Conservation (phyloP, 1,284 basidiomycete species). For the Ceratobasidium sp. region DNA sequence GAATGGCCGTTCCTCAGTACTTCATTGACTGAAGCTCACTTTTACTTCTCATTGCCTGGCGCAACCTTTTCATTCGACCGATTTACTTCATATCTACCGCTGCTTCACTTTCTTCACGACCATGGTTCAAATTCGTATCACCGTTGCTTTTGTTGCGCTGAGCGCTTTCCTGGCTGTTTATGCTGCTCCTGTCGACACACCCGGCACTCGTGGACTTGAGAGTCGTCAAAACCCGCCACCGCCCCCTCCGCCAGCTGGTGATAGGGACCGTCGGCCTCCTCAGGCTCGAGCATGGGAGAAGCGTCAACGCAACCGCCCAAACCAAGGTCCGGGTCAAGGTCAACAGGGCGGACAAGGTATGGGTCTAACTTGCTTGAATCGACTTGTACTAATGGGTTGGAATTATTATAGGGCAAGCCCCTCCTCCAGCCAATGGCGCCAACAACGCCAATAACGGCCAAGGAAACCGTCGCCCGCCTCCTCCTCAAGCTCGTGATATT, state of each 20-base stretch:
- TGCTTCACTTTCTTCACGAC: neutral
- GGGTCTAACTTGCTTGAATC: no score
- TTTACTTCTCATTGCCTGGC: neutral
- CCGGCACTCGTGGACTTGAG: neutral
- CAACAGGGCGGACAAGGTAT: no score
- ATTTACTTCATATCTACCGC: neutral
- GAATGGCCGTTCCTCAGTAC: neutral
- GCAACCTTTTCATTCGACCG: neutral
- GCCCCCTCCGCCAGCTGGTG: neutral
- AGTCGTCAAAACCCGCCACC: neutral
- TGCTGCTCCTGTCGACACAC: neutral
- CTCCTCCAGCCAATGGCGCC: no score
- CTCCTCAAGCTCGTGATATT: neutral
- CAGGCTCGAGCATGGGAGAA: no score
- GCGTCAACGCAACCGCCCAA: no score
- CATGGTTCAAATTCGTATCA: conserved; percentile 5
- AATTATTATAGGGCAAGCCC: neutral
- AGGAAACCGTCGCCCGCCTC: neutral
- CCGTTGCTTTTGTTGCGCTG: conserved; percentile 2
- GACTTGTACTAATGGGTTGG: neutral
- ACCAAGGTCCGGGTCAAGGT: no score
- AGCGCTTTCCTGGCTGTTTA: neutral
- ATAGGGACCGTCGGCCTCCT: no score
- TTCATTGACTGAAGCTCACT: conserved; percentile 6
- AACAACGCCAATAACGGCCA: no score